These are phyloP conservation scores for Rasamsonia emersonii DNA, from an alignment of 2,329 filamentous ascomycete genomes.

Conservation along the genomic window DNA sequence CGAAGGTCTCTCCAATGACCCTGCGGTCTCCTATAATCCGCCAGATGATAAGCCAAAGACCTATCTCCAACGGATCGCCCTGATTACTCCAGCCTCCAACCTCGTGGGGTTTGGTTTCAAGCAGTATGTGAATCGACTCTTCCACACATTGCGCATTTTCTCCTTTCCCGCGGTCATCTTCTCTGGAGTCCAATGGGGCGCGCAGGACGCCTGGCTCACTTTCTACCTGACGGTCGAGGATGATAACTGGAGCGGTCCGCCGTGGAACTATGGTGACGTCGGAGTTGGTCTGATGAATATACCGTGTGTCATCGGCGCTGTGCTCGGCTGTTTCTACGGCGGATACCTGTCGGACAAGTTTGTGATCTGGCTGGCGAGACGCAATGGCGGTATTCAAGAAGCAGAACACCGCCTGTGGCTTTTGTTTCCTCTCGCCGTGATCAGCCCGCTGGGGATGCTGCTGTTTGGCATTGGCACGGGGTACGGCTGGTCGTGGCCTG, in stretches of 20 bases:
- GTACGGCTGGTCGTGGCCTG: slow-evolving; percentile 45
- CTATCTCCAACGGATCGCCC: slow-evolving; percentile 47
- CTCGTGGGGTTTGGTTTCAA: slow-evolving; percentile 45
- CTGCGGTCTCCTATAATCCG: slow-evolving; percentile 6
- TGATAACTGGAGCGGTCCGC: slow-evolving; percentile 45
- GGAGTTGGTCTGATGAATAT: slow-evolving; percentile 51
- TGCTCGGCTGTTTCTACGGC: slow-evolving; percentile 49
- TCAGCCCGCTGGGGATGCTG: slow-evolving; percentile 45
- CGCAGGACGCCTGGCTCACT: slow-evolving; percentile 52
- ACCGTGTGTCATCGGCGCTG: slow-evolving; percentile 38
- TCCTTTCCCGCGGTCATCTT: slow-evolving; percentile 51
- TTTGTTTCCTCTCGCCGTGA: slow-evolving; percentile 41
- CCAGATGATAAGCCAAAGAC: slow-evolving; percentile 32
- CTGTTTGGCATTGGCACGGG: slow-evolving; percentile 46
- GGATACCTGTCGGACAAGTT: slow-evolving; percentile 51
- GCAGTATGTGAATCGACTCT: slow-evolving; percentile 46
- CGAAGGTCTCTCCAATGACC: background rate
- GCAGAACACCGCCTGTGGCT: slow-evolving; percentile 48
- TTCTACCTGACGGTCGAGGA: slow-evolving; percentile 53
- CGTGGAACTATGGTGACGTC: slow-evolving; percentile 48
- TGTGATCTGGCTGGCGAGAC: slow-evolving; percentile 46
- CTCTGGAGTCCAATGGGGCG: slow-evolving; percentile 51
- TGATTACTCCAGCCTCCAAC: slow-evolving; percentile 50
- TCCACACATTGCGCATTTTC: slow-evolving; percentile 50
- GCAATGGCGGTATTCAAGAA: slow-evolving; percentile 47